Evolutionary conservation across 768 basidiomycete genomes (phyloP).

Genomic region (Trametes maxima): DNA sequence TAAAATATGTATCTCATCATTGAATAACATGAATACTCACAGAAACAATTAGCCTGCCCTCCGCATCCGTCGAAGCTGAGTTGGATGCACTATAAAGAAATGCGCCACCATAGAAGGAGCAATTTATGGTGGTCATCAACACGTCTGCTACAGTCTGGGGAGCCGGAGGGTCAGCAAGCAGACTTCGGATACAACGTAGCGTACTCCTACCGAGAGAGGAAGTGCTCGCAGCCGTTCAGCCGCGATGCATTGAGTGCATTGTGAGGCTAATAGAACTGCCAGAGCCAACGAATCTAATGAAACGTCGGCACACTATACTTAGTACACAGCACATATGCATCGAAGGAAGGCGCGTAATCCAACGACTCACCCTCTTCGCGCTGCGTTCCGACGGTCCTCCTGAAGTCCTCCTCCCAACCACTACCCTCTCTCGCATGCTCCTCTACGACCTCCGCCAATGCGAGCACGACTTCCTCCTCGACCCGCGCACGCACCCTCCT

Average conservation of each 20-base stretch:
- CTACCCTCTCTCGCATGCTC: conserved; percentile 40
- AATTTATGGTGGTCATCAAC: conserved; percentile 47
- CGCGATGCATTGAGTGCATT: conserved; percentile 58
- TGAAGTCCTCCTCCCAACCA: conserved; percentile 73
- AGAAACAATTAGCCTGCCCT: conserved; percentile 19
- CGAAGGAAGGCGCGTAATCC: background rate
- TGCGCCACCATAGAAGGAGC: conserved; percentile 57
- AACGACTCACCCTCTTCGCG: conserved; percentile 38
- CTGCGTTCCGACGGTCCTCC: conserved; percentile 44
- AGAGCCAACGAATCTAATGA: conserved; percentile 30
- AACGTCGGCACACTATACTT: background rate
- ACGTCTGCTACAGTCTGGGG: conserved; percentile 38
- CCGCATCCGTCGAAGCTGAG: conserved; percentile 28
- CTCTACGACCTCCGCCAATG: conserved; percentile 76
- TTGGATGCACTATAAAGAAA: conserved; percentile 44
- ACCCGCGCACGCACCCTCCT: conserved; percentile 42
- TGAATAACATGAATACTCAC: conserved; percentile 16
- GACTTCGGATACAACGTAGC: background rate
- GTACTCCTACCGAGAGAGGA: conserved; percentile 48
- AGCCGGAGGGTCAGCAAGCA: background rate
- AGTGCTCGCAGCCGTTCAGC: conserved; percentile 59
- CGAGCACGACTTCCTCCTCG: conserved; percentile 68
- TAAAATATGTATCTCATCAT: background rate
- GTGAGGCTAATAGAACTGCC: conserved; percentile 54
- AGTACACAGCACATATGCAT: background rate